Evolutionary conservation across 768 basidiomycete genomes (phyloP), one percentile per base, ranked within the genome.

Genomic region (Sarcodon sp.): DNA sequence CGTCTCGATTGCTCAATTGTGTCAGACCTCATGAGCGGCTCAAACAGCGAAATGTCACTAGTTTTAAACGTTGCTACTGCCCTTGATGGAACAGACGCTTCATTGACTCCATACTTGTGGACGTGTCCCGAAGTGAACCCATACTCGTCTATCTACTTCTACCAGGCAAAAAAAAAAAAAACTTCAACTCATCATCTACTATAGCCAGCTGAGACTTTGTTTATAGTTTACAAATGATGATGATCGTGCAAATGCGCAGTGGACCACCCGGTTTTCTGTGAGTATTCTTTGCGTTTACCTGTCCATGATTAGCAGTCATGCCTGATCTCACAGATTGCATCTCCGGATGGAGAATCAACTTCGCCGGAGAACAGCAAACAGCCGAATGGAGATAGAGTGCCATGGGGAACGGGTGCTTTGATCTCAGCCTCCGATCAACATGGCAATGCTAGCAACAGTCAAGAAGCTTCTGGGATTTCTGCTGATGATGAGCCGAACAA

Each of bases 211-310:
- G 6, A 16, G 6, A 53, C 36, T 0, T 8, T 16, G 18, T 27
- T n/a, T 16, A 6, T 34, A 65, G 65, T 61, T 66, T 48, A 61
- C 60, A 8, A 62, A 65, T 35, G 54, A 56, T 21, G 56, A 55
- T 8, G 55, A 60, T 44, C 44, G 18, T 12, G 15, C 52, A 8
- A 48, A 55, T 32, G 48, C 60, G 5, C 50, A 53, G 13, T 70
- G 68, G 67, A 70, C 68, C 0, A 59, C 66, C 4, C 64, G 69
- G 2, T 70, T 70, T 50, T 63, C 67, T 36, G 67, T 66, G 45
- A 35, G 61, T 51, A 32, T 48, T 31, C 21, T 35, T n/a, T 16
- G 13, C 8, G 6, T 12, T 33, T 41, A 7, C 11, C 33, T 21
- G n/a, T 21, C 15, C 9, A 47, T 37, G 11, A 11, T n/a, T 15